These are phyloP conservation scores for Penstemon barbatus DNA, from an alignment of 257 asterid species.

Conservation along the genomic window DNA sequence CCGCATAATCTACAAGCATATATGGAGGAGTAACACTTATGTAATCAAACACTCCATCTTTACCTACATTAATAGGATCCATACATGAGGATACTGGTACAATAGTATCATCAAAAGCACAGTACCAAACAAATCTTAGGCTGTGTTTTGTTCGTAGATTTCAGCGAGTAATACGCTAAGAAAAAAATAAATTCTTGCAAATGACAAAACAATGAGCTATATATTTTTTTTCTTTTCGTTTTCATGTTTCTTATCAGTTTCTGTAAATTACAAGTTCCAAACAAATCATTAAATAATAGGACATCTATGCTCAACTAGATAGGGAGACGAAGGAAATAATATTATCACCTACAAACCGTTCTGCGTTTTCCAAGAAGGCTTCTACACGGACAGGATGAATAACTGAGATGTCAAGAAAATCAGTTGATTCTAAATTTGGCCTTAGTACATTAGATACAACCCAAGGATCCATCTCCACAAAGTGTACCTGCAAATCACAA, in stretches of 20 bases:
- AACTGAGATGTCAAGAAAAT: conserved; percentile 70
- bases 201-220: no score
- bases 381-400: conserved; percentile 82
- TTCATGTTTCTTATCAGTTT: no score
- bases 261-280: no score
- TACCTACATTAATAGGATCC: conserved; percentile 46
- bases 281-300: neutral
- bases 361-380: conserved; percentile 70
- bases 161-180: no score
- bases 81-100: conserved; percentile 1
- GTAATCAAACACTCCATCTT: conserved; percentile 68
- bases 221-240: no score
- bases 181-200: no score
- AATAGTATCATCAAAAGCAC: neutral
- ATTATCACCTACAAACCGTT: conserved; percentile 58
- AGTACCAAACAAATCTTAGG: neutral
- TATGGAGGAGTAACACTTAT: conserved; percentile 96
- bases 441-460: conserved; percentile 80
- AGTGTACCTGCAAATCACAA: conserved; percentile 66
- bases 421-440: conserved; percentile 85
- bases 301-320: neutral
- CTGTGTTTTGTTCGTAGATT: no score
- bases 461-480: conserved; percentile 99
- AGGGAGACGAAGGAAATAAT: conserved; percentile 14
- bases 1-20: conserved; percentile 75